Conservation (phyloP, 805 yeast species). For the Jamesozyma rosinii region DNA sequence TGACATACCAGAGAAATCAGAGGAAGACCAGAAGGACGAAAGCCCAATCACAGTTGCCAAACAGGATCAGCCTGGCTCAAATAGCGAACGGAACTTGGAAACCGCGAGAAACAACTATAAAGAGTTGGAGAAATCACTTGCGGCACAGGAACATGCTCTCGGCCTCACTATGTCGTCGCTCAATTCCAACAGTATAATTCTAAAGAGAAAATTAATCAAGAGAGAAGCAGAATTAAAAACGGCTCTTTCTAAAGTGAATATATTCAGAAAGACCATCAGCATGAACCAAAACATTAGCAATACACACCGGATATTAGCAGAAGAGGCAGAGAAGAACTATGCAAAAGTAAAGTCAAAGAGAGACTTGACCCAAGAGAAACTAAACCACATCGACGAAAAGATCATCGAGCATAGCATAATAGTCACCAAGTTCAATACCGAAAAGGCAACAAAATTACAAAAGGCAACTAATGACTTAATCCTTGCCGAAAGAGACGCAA, state of each 20-base stretch:
- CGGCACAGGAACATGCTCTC: constrained; percentile 8
- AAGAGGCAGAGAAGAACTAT: constrained; percentile 10
- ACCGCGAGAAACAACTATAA: constrained; percentile 4
- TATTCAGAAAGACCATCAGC: constrained; percentile 7
- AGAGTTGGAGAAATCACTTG: constrained; percentile 1
- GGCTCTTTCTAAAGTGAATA: constrained; percentile 5
- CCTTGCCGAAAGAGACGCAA: constrained; percentile 12
- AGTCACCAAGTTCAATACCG: constrained; percentile 9
- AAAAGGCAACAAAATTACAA: constrained; percentile 12
- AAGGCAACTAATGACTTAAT: constrained; percentile 14
- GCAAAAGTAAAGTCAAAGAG: constrained; percentile 9
- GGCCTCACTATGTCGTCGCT: constrained; percentile 9
- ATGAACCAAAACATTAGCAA: too few relatives aligned
- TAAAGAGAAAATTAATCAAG: constrained; percentile 17
- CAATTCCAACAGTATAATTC: constrained; percentile 14
- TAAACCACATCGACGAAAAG: constrained; percentile 11
- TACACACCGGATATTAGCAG: constrained; percentile 11
- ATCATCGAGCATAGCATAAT: constrained; percentile 4
- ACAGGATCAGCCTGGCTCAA: neutral
- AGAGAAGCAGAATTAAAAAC: constrained; percentile 18
- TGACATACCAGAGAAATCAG: too few relatives aligned
- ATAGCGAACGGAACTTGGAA: too few relatives aligned
- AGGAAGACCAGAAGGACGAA: too few relatives aligned
- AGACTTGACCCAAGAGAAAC: constrained; percentile 14
- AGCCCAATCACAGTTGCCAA: too few relatives aligned